Percentiles rank a stretch among this genome's conserved stretches.
These are phyloP conservation scores for Cyberlindnera veronae DNA, from an alignment of 805 yeast species.

Conservation along the genomic window DNA sequence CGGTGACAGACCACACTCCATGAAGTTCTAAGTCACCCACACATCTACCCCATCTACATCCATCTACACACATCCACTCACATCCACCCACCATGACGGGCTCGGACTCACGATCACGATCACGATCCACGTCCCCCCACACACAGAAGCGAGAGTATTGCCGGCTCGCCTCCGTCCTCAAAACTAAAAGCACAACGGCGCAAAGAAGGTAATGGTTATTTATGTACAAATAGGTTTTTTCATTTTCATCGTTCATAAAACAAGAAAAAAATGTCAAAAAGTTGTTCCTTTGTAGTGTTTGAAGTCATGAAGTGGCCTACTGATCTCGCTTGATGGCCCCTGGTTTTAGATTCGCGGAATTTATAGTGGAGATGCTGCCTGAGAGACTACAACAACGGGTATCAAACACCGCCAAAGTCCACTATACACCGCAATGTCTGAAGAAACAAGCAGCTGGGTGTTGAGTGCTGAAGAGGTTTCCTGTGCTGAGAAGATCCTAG, in stretches of 20 bases:
- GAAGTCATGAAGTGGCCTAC: too few relatives aligned
- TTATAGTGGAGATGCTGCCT: too few relatives aligned
- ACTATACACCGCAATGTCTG: too few relatives aligned
- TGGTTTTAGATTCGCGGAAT: too few relatives aligned
- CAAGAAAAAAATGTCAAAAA: slow-evolving; percentile 21
- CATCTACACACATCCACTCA: slow-evolving; percentile 1
- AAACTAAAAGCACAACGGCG: slow-evolving; percentile 1
- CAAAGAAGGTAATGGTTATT: slow-evolving; percentile 21
- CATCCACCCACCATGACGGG: slow-evolving; percentile 1
- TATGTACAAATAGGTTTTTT: slow-evolving; percentile 23
- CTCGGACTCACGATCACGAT: not conserved
- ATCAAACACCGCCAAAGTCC: too few relatives aligned
- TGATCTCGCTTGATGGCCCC: too few relatives aligned
- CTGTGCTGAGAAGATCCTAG: slow-evolving; percentile 17
- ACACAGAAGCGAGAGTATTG: not conserved
- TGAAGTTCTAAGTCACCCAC: slow-evolving; percentile 71
- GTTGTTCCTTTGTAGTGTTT: too few relatives aligned
- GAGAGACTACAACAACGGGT: too few relatives aligned
- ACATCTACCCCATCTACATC: not conserved
- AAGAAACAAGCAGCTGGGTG: not conserved
- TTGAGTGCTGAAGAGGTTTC: slow-evolving; percentile 1
- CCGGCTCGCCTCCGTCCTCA: not conserved
- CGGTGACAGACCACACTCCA: slow-evolving; percentile 98
- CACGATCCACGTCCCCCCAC: not conserved
- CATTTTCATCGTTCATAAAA: slow-evolving; percentile 19